Conservation (phyloP, 2,329 filamentous ascomycete genomes). For the Penicillium rolfsii region DNA sequence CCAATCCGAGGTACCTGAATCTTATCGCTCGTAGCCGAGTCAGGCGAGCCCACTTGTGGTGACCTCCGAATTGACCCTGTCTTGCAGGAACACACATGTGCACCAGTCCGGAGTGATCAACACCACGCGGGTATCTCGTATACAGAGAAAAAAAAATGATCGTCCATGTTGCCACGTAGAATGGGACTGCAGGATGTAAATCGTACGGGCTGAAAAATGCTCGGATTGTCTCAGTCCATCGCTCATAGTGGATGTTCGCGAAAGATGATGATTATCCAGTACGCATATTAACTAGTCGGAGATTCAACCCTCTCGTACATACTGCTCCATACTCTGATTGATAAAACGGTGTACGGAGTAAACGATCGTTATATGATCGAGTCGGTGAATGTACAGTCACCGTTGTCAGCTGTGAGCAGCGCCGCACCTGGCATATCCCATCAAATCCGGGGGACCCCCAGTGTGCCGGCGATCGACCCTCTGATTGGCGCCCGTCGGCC, state of each 20-base stretch:
- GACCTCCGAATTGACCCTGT: not conserved
- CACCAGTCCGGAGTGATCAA: too few species aligned
- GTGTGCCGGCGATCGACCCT: constrained; percentile 18
- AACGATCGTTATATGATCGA: not conserved
- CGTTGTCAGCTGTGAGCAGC: too few species aligned
- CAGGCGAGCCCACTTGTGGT: not conserved
- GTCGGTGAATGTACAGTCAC: not conserved
- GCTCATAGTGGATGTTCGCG: not conserved
- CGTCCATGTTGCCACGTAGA: not conserved
- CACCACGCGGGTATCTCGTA: not conserved
- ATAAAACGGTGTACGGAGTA: not conserved
- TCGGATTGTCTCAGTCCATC: not conserved
- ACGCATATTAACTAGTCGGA: too few species aligned
- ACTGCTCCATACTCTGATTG: too few species aligned
- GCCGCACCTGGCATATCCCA: constrained; percentile 5
- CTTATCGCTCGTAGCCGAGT: not conserved
- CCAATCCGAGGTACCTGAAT: not conserved
- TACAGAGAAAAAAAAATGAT: not conserved
- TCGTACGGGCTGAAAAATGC: not conserved
- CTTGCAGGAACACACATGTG: not conserved
- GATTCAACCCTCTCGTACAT: too few species aligned
- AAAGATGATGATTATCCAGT: not conserved
- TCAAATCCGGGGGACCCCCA: constrained; percentile 21
- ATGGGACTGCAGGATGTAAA: not conserved
- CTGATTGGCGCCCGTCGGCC: constrained; percentile 23